A percentile compares a stretch with the other conserved stretches of the same genome.
Conservation (phyloP, 2,329 filamentous ascomycete genomes). For the Nemania abortiva region DNA sequence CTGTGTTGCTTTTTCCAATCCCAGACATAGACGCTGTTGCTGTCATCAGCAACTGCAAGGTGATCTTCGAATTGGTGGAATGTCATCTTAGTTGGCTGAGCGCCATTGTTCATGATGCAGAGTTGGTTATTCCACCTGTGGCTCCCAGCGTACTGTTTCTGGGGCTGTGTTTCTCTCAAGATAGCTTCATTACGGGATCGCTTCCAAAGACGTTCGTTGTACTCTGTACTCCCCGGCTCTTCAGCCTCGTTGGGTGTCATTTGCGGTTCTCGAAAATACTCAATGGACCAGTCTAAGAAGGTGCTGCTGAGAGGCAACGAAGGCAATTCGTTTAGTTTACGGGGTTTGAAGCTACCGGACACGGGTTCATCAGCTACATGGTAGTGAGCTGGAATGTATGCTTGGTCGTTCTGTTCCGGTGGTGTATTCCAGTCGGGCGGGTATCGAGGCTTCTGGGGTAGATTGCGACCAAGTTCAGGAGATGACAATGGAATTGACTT, state of each 20-base stretch:
- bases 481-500: conserved; percentile 51
- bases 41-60: conserved; percentile 91
- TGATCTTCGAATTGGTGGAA: conserved; percentile 99
- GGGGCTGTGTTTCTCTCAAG: conserved; percentile 89
- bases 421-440: conserved; percentile 64
- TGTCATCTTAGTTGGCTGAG: conserved; percentile 90
- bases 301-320: conserved; percentile 81
- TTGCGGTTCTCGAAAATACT: conserved; percentile 97
- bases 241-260: conserved; percentile 98
- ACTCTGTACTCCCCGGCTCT: conserved; percentile 94
- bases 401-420: conserved; percentile 80
- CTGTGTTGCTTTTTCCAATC: conserved; percentile 86
- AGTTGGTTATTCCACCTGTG: conserved; percentile 86
- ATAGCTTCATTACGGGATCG: conserved; percentile 93
- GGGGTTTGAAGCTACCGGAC: conserved; percentile 79
- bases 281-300: conserved; percentile 95
- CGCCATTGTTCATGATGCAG: conserved; percentile 87
- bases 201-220: conserved; percentile 94
- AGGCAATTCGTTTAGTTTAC: conserved; percentile 69
- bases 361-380: conserved; percentile 80
- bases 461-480: conserved; percentile 53
- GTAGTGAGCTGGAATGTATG: conserved; percentile 76
- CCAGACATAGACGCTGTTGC: conserved; percentile 91
- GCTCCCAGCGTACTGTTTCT: conserved; percentile 87
- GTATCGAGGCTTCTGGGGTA: conserved; percentile 57